phyloP scores from a whole-genome alignment of 2,329 filamentous ascomycete genomes.

The Gliomastix tumulicola region DNA sequence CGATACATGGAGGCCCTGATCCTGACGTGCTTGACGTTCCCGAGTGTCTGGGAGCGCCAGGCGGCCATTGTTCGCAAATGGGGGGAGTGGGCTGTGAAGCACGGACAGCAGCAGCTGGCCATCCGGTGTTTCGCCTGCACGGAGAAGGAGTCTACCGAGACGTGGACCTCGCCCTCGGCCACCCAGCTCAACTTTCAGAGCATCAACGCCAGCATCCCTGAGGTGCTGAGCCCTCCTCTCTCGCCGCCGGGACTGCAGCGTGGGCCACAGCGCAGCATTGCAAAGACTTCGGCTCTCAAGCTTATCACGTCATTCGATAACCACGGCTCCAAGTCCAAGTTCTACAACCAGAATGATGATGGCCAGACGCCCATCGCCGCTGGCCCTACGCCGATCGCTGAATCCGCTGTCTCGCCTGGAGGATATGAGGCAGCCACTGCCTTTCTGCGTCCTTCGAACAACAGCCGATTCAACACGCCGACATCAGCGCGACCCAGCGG shows the following conservation, averaged over 20 bases:
- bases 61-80: slow-evolving; percentile 84
- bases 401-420: slow-evolving; percentile 60
- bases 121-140: slow-evolving; percentile 92
- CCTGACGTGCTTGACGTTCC: slow-evolving; percentile 75
- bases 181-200: slow-evolving; percentile 50
- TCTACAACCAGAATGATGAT: slow-evolving; percentile 50
- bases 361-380: slow-evolving; percentile 70
- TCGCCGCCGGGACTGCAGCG: slow-evolving; percentile 62
- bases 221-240: slow-evolving; percentile 63
- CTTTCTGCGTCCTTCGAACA: slow-evolving; percentile 59
- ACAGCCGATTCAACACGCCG: slow-evolving; percentile 63
- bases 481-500: slow-evolving; percentile 58
- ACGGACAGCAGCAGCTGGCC: slow-evolving; percentile 82
- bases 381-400: slow-evolving; percentile 82
- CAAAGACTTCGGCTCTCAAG: slow-evolving; percentile 79
- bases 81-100: slow-evolving; percentile 85
- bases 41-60: slow-evolving; percentile 85
- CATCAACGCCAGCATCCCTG: slow-evolving; percentile 47
- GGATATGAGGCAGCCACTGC: slow-evolving; percentile 60
- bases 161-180: slow-evolving; percentile 82
- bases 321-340: slow-evolving; percentile 52
- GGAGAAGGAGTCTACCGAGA: slow-evolving; percentile 74
- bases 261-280: slow-evolving; percentile 55
- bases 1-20: slow-evolving; percentile 90
- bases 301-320: slow-evolving; percentile 85